Conservation (phyloP, 163 green algal genomes). For the Prototheca wickerhamii region DNA sequence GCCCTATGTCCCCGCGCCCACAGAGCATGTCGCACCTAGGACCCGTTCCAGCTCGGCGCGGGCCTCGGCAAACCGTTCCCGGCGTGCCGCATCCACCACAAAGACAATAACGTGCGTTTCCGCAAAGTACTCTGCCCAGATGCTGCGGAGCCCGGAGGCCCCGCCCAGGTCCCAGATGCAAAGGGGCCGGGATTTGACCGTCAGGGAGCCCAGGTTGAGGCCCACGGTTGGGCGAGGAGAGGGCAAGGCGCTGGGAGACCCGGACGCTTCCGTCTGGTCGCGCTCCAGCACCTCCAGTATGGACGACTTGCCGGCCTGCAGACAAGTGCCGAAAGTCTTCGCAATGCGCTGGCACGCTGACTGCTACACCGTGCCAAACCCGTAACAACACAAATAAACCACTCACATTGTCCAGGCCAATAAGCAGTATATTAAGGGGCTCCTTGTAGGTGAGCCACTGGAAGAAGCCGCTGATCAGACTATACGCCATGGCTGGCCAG, state of each 20-base stretch:
- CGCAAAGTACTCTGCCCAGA: constrained; percentile 97
- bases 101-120: constrained; percentile 89
- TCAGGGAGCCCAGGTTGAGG: constrained; percentile 82
- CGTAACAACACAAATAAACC: background rate
- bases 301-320: constrained; percentile 82
- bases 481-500: no score
- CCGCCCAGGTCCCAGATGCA: constrained; percentile 91
- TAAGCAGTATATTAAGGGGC: constrained; percentile 82
- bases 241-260: no score
- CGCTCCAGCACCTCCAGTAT: constrained; percentile 74
- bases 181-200: constrained; percentile 43
- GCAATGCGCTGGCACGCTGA: no score
- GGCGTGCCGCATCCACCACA: constrained; percentile 73
- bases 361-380: no score
- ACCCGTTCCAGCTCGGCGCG: constrained; percentile 64
- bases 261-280: no score
- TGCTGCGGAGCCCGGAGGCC: constrained; percentile 64
- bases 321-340: no score
- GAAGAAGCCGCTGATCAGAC: constrained; percentile 15
- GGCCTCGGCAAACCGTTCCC: constrained; percentile 68
- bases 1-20: no score
- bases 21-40: no score
- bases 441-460: constrained; percentile 21
- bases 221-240: constrained; percentile 78
- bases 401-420: constrained; percentile 75